Base-by-base conservation (phyloP, 2,329 filamentous ascomycete genomes). In the Penicillium sp. region DNA sequence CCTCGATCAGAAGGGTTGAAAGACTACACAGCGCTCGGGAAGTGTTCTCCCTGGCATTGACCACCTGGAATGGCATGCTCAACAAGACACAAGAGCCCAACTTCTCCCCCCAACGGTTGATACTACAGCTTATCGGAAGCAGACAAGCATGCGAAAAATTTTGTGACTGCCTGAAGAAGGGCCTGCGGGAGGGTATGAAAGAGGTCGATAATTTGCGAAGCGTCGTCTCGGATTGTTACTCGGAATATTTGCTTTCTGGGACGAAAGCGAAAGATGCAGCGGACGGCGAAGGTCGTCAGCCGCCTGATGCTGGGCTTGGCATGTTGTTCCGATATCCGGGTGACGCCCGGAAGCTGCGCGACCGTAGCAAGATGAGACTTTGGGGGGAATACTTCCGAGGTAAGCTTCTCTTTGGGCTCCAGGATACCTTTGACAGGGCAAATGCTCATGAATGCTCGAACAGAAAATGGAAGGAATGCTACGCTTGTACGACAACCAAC, bases 251-350 rank as follows among this genome's bases (percentile, higher is more conserved):
- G 46, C 78, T 86, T 33, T 74, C 76, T 1, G 69, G 66, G 35
- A 63, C 67, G 34, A 70, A 67, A 39, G 61, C 64, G 18, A 80
- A 78, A 65, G 83, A 85, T 61, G 66, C 66, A n/a, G 76, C 76
- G 25, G 76, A 74, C 52, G 53, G 61, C 0, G 60, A 67, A 29
- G 54, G 53, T 27, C 66, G 67, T 46, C 77, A 79, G 46, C 81
- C 86, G 11, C 91, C 93, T n/a, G 91, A 98, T 70, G 93, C 90
- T 24, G 93, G 93, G 1, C 75, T 98, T 33, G 93, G 93, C 33
- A 88, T 94, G 80, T 70, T 94, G 11, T 98, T 96, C 70, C 84
- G 86, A 62, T 98, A 98, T 64, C 93, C 93, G 1, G 93, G 93
- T 48, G 94, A 98, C 72, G 82, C 90, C 34, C 88, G 90, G 65